Conservation (phyloP, 2,329 filamentous ascomycete genomes). For the Trichoderma lentiforme region DNA sequence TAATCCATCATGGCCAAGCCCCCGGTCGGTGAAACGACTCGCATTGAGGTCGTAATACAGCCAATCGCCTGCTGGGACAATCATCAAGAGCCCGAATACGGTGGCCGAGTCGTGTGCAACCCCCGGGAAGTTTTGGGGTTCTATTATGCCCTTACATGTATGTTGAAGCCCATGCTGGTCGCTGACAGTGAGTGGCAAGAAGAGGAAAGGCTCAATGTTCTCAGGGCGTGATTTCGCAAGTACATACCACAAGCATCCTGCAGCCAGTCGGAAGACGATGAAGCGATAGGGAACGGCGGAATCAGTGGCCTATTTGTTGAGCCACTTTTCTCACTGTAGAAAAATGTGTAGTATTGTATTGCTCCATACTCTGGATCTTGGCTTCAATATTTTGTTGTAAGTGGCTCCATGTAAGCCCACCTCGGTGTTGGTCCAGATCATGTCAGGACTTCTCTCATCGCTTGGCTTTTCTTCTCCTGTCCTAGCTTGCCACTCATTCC, state of each 20-base stretch:
- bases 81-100: background rate
- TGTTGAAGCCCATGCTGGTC: background rate
- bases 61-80: background rate
- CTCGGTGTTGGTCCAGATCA: background rate
- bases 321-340: background rate
- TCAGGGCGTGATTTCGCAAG: background rate
- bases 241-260: background rate
- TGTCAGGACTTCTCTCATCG: background rate
- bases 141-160: background rate
- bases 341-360: background rate
- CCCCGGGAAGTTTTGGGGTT: background rate
- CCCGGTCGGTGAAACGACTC: background rate
- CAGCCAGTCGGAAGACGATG: background rate
- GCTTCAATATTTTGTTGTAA: background rate
- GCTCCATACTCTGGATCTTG: background rate
- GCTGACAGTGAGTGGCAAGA: background rate
- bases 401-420: background rate
- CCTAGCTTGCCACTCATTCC: background rate
- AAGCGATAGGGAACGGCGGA: background rate
- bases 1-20: background rate
- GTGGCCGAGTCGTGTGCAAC: background rate
- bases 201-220: background rate
- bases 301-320: background rate
- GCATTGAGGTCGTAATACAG: background rate
- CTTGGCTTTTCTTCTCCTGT: background rate